Evolutionary conservation across 2,329 filamentous ascomycete genomes (phyloP).

Genomic region (Neurospora crassa): DNA sequence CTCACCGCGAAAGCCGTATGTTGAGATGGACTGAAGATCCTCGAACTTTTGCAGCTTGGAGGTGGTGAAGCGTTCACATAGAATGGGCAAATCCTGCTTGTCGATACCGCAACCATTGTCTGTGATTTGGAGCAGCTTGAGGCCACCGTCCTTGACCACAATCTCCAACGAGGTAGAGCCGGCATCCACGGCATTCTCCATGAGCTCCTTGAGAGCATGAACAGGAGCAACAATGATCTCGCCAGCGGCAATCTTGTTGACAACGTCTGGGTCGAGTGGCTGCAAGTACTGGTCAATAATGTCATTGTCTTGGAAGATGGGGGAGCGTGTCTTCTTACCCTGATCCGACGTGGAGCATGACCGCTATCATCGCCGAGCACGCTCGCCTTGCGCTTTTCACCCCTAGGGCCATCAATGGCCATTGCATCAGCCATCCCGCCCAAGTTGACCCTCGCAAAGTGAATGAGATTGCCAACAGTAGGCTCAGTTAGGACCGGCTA

Average conservation of each 20-base stretch:
- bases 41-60: slow-evolving; percentile 93
- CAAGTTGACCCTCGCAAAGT: background rate
- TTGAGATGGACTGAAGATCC: slow-evolving; percentile 79
- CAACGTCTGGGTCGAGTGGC: slow-evolving; percentile 83
- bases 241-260: slow-evolving; percentile 97
- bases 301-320: background rate
- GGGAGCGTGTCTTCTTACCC: slow-evolving; percentile 23
- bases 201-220: slow-evolving; percentile 89
- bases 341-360: slow-evolving; percentile 36
- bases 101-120: slow-evolving; percentile 96
- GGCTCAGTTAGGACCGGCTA: background rate
- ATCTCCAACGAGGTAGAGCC: slow-evolving; percentile 87
- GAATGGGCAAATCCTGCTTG: slow-evolving; percentile 83
- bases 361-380: slow-evolving; percentile 23
- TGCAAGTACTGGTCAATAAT: slow-evolving; percentile 25
- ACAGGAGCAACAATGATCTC: slow-evolving; percentile 98
- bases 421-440: slow-evolving; percentile 29
- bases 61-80: slow-evolving; percentile 94
- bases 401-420: slow-evolving; percentile 33
- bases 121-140: slow-evolving; percentile 92
- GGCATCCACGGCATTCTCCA: slow-evolving; percentile 97
- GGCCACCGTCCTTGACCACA: slow-evolving; percentile 84
- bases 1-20: slow-evolving; percentile 96
- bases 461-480: background rate
- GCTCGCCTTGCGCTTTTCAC: slow-evolving; percentile 41